These are phyloP conservation scores for Trypanosoma theileri DNA, from an alignment of 208 protist genomes.

Conservation along the genomic window DNA sequence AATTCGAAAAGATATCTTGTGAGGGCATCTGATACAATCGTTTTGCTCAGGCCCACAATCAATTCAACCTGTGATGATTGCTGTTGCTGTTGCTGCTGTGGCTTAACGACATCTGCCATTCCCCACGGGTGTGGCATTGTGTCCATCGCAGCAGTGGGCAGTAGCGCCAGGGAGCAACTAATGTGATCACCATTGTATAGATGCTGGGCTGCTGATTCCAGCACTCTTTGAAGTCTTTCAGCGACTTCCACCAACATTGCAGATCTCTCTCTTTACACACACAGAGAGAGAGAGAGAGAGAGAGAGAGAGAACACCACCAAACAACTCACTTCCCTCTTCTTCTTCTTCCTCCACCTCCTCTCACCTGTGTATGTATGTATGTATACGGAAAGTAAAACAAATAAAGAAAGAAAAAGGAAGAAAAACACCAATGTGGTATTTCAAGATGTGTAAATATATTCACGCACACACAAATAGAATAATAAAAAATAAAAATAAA, in stretches of 20 bases:
- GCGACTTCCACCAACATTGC: slow-evolving; percentile 4
- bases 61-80: slow-evolving; percentile 3
- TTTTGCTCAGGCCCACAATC: slow-evolving; percentile 14
- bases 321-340: no score
- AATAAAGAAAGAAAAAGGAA: no score
- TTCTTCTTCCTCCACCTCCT: background rate
- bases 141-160: slow-evolving; percentile 9
- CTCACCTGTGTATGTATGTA: background rate
- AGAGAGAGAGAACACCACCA: no score
- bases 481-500: no score
- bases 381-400: background rate
- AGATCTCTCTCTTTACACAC: background rate
- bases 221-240: slow-evolving; percentile 10
- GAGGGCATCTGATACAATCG: slow-evolving; percentile 7
- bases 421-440: no score
- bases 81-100: slow-evolving; percentile 5
- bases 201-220: slow-evolving; percentile 12
- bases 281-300: no score
- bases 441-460: no score
- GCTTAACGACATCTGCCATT: slow-evolving; percentile 2
- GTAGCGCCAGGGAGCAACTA: slow-evolving; percentile 20
- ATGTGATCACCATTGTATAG: slow-evolving; percentile 4
- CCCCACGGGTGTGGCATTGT: slow-evolving; percentile 18
- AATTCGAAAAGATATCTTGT: background rate
- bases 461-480: no score